Base-by-base conservation (phyloP, 495 filamentous ascomycete species). In the Hypoxylon cercidicola region DNA sequence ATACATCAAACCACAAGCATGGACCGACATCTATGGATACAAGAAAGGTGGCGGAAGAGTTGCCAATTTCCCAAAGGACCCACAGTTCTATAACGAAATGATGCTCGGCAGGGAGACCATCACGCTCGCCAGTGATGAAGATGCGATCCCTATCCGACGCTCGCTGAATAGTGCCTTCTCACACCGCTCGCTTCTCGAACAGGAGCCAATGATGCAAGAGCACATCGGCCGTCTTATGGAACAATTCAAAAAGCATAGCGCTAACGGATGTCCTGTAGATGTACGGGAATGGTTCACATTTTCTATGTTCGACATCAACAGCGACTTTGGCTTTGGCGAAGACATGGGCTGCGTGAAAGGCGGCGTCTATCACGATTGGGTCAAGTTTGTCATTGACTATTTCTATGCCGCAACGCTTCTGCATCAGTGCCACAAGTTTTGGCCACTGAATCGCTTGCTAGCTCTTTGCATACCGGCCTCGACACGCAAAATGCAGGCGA, bases 281-380 rank as follows among this genome's bases (percentile, higher is more conserved):
- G 64, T 83, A 60, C 58, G 60, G 1, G 64, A 79, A 9, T 88
- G 84, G 85, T 82, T 78, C 56, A 87, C 85, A 45, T 86, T 72
- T 32, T 77, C 75, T 10, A 87, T 85, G 0, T 88, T 88, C 53
- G 86, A 87, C 55, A 74, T 88, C 16, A 85, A 87, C 41, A 85
- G 85, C 0, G 83, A 88, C 59, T 67, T 89, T 4, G 75, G 79
- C 0, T 85, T 88, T 53, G 86, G 85, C 0, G 39, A 34, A 8
- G 28, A 39, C 10, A 87, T 89, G 46, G 79, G 75, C 7, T 83
- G 84, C 44, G 74, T 87, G 0, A 47, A 67, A n/a, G 12, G 60
- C 56, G 0, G 37, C 51, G 2, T 12, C 43, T 69, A 70, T 32
- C 75, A 79, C 41, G 68, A 71, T 3, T 80, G 75, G 75, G 68